Evolutionary conservation across 1,284 basidiomycete species (phyloP).

Genomic region (Filobasidium uniguttulatum): DNA sequence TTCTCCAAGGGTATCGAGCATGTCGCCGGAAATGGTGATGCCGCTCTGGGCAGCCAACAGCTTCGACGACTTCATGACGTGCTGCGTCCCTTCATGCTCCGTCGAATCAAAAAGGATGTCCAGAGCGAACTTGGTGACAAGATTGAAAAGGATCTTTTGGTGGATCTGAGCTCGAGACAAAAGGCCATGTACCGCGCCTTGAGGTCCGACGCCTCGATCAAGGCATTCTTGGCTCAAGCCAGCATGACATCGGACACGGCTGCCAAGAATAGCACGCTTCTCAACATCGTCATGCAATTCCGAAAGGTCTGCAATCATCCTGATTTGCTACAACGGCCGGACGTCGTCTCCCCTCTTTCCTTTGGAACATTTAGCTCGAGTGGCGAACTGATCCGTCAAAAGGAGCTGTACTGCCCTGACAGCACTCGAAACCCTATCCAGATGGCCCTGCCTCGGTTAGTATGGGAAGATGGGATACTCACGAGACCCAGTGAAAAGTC

Average conservation of each 20-base stretch:
- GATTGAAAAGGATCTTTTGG: constrained; percentile 95
- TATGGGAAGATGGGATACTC: constrained; percentile 66
- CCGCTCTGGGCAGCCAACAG: constrained; percentile 77
- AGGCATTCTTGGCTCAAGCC: constrained; percentile 86
- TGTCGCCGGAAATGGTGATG: constrained; percentile 49
- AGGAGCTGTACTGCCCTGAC: constrained; percentile 58
- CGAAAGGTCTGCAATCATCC: constrained; percentile 99
- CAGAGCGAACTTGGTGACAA: constrained; percentile 99
- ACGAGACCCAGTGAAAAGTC: constrained; percentile 51
- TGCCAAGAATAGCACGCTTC: constrained; percentile 62
- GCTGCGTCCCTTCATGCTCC: constrained; percentile 97
- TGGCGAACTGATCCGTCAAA: constrained; percentile 69
- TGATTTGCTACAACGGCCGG: constrained; percentile 93
- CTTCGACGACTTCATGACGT: constrained; percentile 95
- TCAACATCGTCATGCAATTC: constrained; percentile 99
- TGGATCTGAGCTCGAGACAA: constrained; percentile 88
- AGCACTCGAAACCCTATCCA: constrained; percentile 79
- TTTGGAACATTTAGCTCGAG: constrained; percentile 74
- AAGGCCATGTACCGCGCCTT: constrained; percentile 83
- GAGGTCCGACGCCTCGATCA: constrained; percentile 82
- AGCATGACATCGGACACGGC: constrained; percentile 60
- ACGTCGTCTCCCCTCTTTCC: constrained; percentile 83
- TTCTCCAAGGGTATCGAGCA: constrained; percentile 99
- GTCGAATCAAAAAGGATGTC: constrained; percentile 94
- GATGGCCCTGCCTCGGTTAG: constrained; percentile 56